Base-by-base conservation (phyloP, 805 yeast genomes). In the Kodamaea restingae region DNA sequence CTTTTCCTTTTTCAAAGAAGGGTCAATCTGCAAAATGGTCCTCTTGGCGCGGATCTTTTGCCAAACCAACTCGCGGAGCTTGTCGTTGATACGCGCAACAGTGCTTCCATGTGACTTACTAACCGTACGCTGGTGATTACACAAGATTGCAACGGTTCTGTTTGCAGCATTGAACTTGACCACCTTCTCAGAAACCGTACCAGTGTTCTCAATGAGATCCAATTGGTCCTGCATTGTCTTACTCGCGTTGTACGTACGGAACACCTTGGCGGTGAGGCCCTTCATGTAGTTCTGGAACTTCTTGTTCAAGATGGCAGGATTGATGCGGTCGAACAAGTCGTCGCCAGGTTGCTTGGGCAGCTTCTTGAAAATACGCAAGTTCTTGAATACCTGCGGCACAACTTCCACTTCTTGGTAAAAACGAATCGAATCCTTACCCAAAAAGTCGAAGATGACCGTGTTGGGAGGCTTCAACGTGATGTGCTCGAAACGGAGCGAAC, bases 191-290 rank as follows among this genome's bases (percentile, higher is more conserved):
- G 84, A 82, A 3, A 87, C 84, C 0, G 95, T 78, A 18, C 96
- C 96, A 55, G 78, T 84, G 57, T 87, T 84, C n/a, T 82, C 73
- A 49, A 91, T 88, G 52, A 81, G 65, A 56, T 85, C 95, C 44
- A 91, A 63, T 58, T 88, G 96, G 54, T 90, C 95, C 61, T 90
- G 97, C 97, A 90, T 91, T 2, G 96, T 88, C 60, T 86, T 85
- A 1, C 96, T 86, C 1, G 98, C 98, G 65, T 90, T 90, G 57
- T 86, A 90, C 0, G 98, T 90, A 80, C 98, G 95, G 72, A 90
- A 91, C 15, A 90, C 97, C 61, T 90, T 90, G 4, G 98, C 98
- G 0, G 97, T 88, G 47, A 90, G 71, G 0, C 98, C 98, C 17
- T 84, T 80, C 93, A 90, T 83, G 61, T 90, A 88, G 43, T 75